Conservation (phyloP, 352 stramenopile species). For the Phytophthora citrophthora region DNA sequence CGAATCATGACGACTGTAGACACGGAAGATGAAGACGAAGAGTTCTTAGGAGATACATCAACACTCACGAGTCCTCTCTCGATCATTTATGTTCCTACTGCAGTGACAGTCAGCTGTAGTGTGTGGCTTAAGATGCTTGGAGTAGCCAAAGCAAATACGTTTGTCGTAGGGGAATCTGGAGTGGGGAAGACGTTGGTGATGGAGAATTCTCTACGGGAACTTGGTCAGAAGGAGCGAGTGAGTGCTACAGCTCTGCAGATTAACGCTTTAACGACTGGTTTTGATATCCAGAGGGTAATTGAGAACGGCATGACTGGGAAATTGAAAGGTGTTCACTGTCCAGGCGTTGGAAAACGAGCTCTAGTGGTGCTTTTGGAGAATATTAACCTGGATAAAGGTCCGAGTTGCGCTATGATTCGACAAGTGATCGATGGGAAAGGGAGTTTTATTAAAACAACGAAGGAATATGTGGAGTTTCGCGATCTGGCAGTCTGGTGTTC, state of each 20-base stretch:
- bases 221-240: constrained; percentile 42
- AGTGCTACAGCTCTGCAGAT: constrained; percentile 46
- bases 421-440: constrained; percentile 66
- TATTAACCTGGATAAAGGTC: constrained; percentile 53
- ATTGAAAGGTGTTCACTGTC: constrained; percentile 64
- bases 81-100: constrained; percentile 58
- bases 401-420: constrained; percentile 62
- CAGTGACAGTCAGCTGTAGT: constrained; percentile 36
- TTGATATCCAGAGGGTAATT: constrained; percentile 47
- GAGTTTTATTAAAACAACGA: constrained; percentile 56
- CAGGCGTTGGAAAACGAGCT: constrained; percentile 48
- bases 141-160: constrained; percentile 45
- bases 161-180: constrained; percentile 56
- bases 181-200: constrained; percentile 61
- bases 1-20: constrained; percentile 30
- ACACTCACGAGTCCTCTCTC: constrained; percentile 32
- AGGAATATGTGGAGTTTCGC: constrained; percentile 66
- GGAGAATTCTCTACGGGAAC: constrained; percentile 41
- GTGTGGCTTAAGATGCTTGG: constrained; percentile 50
- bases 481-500: constrained; percentile 53
- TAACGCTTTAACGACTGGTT: constrained; percentile 17
- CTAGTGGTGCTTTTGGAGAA: constrained; percentile 64
- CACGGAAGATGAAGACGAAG: constrained; percentile 25
- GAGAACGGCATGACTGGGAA: constrained; percentile 54
- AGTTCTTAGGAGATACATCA: constrained; percentile 27